Base-by-base conservation (phyloP, 1,139 yeast genomes). In the Lipomyces yarrowii region DNA sequence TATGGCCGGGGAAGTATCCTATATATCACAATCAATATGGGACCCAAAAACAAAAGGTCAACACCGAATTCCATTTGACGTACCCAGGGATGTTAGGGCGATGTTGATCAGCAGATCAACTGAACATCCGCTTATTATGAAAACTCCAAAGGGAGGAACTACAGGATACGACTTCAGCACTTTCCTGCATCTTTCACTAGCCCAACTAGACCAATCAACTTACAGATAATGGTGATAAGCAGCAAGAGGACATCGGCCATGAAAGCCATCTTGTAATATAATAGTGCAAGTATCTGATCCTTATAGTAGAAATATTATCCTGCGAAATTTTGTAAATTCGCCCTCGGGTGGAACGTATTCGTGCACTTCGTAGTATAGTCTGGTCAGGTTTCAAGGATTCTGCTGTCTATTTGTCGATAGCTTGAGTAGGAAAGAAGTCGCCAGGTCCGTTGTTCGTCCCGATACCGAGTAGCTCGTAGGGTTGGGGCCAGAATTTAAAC, bases 141-240 rank as follows among this genome's bases (percentile, higher is more conserved):
- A 61, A 32, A 69, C 70, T 15, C 71, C 72, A 18, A 65, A 65
- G 6, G 72, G 72, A 15, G 72, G 72, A 42, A 67, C 69, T 65
- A 39, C 18, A n/a, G 10, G 18, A 56, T 30, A 54, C 21, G 18
- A 33, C 30, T 26, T 57, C 18, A 46, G 39, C 7, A 39, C 11
- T 6, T 48, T 26, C 15, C n/a, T 18, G 56, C 26, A n/a, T n/a
- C 7, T 59, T 15, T n/a, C 59, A 2, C n/a, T 21, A 7, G 26
- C 15, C 35, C 21, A 52, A n/a, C 46, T 21, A n/a, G 33, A 18
- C 10, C 56, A 35, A 3, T n/a, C 32, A 8, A 61, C 67, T 8
- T 37, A 64, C 67, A 64, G 57, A 64, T 53, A 57, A 64, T 60
- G 30, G 67, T 64, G 60, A 64, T 58, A 21, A 64, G 18, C 33